Evolutionary conservation across 129 eudicot genomes (phyloP).

Genomic region (Logfia minima): DNA sequence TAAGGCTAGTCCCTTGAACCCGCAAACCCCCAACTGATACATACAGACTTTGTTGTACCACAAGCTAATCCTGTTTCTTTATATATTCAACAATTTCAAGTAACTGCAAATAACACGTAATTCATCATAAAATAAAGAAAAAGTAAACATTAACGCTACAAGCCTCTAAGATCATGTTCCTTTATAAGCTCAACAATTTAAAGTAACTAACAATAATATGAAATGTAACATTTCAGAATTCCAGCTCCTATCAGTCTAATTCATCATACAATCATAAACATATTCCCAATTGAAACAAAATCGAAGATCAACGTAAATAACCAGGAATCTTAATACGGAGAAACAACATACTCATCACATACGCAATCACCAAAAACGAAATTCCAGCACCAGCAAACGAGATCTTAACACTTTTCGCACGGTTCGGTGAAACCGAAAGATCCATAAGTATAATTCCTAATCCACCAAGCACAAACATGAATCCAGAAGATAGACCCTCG

Average conservation of each 20-base stretch:
- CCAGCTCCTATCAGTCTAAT: background rate
- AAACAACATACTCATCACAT: constrained; percentile 95
- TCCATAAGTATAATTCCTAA: constrained; percentile 73
- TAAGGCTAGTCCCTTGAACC: background rate
- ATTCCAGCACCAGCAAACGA: constrained; percentile 70
- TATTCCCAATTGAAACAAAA: background rate
- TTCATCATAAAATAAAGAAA: background rate
- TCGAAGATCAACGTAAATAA: constrained; percentile 52
- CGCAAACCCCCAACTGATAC: background rate
- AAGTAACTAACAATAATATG: constrained; percentile 8
- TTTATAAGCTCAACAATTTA: constrained; percentile 6
- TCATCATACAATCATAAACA: constrained; percentile 1
- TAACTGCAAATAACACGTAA: background rate
- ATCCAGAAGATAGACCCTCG: constrained; percentile 84
- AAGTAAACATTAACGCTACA: background rate
- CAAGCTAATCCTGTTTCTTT: background rate
- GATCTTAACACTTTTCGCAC: constrained; percentile 65
- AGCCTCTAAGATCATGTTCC: constrained; percentile 1
- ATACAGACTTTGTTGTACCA: background rate
- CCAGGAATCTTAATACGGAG: constrained; percentile 92
- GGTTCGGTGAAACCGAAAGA: constrained; percentile 55
- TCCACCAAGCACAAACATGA: constrained; percentile 96
- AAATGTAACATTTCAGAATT: background rate
- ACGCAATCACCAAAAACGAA: constrained; percentile 55
- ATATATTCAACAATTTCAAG: constrained; percentile 15